These are phyloP conservation scores for Cyanidioschyzon merolae DNA, from an alignment of 23 red algal genomes.

Conservation along the genomic window DNA sequence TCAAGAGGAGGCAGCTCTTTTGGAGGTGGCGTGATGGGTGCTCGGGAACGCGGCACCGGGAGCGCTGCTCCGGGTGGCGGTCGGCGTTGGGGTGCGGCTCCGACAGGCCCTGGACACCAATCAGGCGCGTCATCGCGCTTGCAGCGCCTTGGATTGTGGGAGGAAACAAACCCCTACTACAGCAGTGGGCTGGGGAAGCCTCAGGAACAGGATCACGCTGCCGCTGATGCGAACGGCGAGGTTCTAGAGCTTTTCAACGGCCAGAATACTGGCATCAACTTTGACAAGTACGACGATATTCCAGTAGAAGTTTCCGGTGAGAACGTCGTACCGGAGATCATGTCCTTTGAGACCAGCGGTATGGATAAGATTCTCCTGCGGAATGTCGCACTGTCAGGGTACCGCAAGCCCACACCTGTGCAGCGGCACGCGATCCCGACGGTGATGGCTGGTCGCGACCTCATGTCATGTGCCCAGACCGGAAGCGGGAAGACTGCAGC, in stretches of 20 bases:
- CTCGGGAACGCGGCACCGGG: not conserved
- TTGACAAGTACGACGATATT: conserved; percentile 99
- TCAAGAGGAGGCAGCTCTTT: not conserved
- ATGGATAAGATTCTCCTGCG: conserved; percentile 63
- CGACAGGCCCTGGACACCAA: not conserved
- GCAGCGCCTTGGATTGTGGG: not conserved
- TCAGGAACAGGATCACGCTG: not conserved
- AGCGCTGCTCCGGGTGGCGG: not conserved
- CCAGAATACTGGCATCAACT: conserved; percentile 96
- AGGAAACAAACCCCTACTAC: conserved; percentile 11
- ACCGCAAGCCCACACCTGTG: conserved; percentile 81
- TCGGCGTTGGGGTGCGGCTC: not conserved
- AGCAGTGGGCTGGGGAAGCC: not conserved
- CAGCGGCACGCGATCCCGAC: conserved; percentile 87
- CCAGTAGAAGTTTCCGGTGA: conserved; percentile 87
- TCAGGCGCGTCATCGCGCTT: not conserved
- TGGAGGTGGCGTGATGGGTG: not conserved
- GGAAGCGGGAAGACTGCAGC: conserved; percentile 97
- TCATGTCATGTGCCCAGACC: conserved; percentile 99
- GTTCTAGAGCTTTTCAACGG: conserved; percentile 41
- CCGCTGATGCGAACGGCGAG: conserved; percentile 20
- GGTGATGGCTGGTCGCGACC: conserved; percentile 59
- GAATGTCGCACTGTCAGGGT: conserved; percentile 82
- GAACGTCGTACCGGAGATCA: conserved; percentile 43
- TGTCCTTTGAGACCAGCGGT: conserved; percentile 45